Evolutionary conservation across 2,329 filamentous ascomycete species (phyloP).

Genomic region (Sclerotinia minor): DNA sequence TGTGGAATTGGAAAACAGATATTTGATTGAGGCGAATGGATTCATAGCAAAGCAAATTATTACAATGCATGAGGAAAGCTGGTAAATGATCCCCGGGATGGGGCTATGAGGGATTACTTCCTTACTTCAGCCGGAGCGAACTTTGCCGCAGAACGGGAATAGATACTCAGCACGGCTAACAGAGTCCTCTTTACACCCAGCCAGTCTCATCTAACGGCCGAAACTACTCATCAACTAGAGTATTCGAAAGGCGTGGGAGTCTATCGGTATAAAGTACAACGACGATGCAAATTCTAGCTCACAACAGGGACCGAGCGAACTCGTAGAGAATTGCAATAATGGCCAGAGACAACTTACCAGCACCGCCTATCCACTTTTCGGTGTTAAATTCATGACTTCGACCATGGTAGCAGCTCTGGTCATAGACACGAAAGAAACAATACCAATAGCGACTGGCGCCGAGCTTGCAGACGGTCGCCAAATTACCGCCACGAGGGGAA

Average conservation of each 20-base stretch:
- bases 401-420: neutral
- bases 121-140: constrained; percentile 48
- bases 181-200: constrained; percentile 7
- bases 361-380: neutral
- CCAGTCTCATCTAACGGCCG: neutral
- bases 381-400: neutral
- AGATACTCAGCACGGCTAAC: constrained; percentile 7
- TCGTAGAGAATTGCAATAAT: neutral
- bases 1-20: no score
- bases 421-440: neutral
- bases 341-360: neutral
- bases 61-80: constrained; percentile 49
- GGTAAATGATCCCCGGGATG: constrained; percentile 47
- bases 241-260: constrained; percentile 3
- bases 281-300: neutral
- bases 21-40: constrained; percentile 38
- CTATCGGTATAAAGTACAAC: neutral
- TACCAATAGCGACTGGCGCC: neutral
- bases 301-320: neutral
- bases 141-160: constrained; percentile 24
- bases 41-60: constrained; percentile 47
- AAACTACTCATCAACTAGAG: neutral
- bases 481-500: neutral
- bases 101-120: constrained; percentile 49
- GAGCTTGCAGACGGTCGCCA: neutral